Base-by-base conservation (phyloP, 441 rosid genomes). In the Gossypium davidsonii region DNA sequence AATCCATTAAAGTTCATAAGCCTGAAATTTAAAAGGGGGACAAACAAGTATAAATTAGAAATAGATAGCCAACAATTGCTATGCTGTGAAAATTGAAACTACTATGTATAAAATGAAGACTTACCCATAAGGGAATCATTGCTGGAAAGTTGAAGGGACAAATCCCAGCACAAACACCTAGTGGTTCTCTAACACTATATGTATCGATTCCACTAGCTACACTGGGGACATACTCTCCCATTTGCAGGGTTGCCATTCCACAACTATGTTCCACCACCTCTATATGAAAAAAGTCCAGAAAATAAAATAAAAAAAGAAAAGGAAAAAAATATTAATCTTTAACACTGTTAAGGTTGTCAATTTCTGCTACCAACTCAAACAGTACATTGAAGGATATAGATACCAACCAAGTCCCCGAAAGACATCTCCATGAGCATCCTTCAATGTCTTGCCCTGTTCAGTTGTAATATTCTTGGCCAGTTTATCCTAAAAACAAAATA, bases 141-240 rank as follows among this genome's bases (percentile, higher is more conserved):
- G 98, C 98, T 12, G 98, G 97, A 73, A 93, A 93, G 86, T 94
- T 94, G 84, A 91, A 94, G 52, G 98, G 97, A 67, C 97, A 94
- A 71, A 94, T 90, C 52, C 97, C 98, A 57, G 98, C 98, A 80
- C 97, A 93, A 48, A 94, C 93, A 67, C 97, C 98, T 21, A 94
- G 89, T 5, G 98, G 97, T 82, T 90, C 98, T 79, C 97, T 87
- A 52, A 90, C 31, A 80, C 98, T 90, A 75, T 79, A 93, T 0
- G 98, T 91, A 82, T 93, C 98, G 44, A 93, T 89, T 81, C 98
- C 97, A 82, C 79, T 90, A n/a, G 96, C 81, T 25, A 90, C 97
- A 82, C 89, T 93, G 44, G 94, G 82, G 4, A 87, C 96, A 79
- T 87, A 93, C 82, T 90, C 98, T 26, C 97, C 98, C 98, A 93